Evolutionary conservation across 352 stramenopile genomes (phyloP), one percentile per base, ranked within the genome.

Genomic region (Pythium aquatile): DNA sequence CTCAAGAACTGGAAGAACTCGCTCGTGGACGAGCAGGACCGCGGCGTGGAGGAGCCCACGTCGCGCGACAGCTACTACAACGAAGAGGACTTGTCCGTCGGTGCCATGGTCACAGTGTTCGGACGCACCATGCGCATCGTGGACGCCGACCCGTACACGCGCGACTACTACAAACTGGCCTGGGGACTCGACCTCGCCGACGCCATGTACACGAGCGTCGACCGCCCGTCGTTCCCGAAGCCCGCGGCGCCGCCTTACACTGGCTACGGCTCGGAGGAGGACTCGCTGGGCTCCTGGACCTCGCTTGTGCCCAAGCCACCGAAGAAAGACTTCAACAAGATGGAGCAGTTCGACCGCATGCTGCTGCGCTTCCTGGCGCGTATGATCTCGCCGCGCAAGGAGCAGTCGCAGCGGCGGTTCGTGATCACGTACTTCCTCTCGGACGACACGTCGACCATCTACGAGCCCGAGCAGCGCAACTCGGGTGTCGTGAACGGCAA

Each of bases 361-460:
- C 64, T 92, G 33, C 68, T 94, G 28, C 85, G 85, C 42, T 94
- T 91, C 68, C 69, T 70, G 14, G 85, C 73, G 28, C 73, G 77
- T n/a, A 77, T 93, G 72, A 81, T 90, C 55, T 90, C 83, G 20
- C 87, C 61, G 13, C 83, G 82, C 47, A 88, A 88, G 65, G 83
- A 94, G 67, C 80, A 93, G 60, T 69, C 83, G 58, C 77, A 88
- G 52, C 84, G 86, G 26, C 83, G 82, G 61, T 91, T 94, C 59
- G 81, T 96, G 58, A 75, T 94, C 68, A 85, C 84, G 24, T 93
- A 89, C 55, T 93, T 91, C 70, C 75, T 94, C 52, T 85, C 78
- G 40, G 85, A 96, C 61, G 84, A 93, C 70, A 96, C 84, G 3
- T 46, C 79, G 24, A 64, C 73, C 24, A 88, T 96, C 68, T 92